phyloP scores from a whole-genome alignment of 768 basidiomycete species.

The Hericium alpestre region DNA sequence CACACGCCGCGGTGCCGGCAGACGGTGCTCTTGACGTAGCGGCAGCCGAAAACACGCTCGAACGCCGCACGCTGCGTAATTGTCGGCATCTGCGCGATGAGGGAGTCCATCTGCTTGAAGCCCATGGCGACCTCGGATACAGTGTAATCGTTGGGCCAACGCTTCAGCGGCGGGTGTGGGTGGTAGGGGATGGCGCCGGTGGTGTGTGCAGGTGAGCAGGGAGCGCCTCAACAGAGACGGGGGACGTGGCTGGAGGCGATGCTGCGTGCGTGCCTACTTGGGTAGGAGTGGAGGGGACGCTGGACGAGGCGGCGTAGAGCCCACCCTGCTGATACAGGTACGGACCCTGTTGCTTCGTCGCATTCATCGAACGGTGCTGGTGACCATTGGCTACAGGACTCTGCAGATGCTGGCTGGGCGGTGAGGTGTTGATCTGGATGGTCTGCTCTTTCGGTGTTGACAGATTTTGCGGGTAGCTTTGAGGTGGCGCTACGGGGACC shows the following conservation, averaged over 20 bases:
- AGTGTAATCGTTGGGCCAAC: constrained; percentile 71
- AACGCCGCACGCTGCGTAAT: constrained; percentile 59
- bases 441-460: constrained; percentile 12
- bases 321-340: neutral
- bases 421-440: constrained; percentile 2
- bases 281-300: neutral
- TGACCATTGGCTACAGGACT: neutral
- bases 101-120: constrained; percentile 39
- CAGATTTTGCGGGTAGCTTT: constrained; percentile 11
- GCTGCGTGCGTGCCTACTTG: neutral
- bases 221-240: constrained; percentile 10
- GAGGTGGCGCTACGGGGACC: constrained; percentile 7
- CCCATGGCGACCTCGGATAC: constrained; percentile 55
- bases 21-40: constrained; percentile 66
- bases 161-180: constrained; percentile 54
- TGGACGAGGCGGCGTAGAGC: neutral
- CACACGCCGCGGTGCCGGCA: constrained; percentile 64
- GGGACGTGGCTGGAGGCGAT: neutral
- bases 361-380: neutral
- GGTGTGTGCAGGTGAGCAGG: constrained; percentile 14
- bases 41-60: constrained; percentile 57
- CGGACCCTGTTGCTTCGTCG: neutral
- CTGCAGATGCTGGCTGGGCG: constrained; percentile 2
- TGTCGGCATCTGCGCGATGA: constrained; percentile 25
- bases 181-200: constrained; percentile 29